Percentiles rank a stretch among this genome's conserved stretches.
Evolutionary conservation across 345 rosid species (phyloP).

Genomic region (Eucalyptus leucophloia): DNA sequence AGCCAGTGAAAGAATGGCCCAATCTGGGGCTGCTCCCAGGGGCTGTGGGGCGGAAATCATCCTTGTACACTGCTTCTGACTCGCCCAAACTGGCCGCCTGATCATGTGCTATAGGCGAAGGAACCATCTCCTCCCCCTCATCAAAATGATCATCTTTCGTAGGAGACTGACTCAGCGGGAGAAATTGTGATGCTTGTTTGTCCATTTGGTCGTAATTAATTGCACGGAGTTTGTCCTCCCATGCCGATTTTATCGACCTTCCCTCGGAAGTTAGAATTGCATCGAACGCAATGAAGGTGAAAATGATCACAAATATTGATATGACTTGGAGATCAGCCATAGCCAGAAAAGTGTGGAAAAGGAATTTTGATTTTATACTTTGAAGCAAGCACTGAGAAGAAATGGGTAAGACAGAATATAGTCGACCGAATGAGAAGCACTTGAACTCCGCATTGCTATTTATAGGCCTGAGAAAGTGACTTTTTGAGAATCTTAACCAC

Average conservation of each 20-base stretch:
- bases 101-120: not conserved
- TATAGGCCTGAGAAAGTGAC: not conserved
- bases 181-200: not conserved
- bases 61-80: not conserved
- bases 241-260: too few relatives aligned
- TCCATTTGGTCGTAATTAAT: not conserved
- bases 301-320: not conserved
- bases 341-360: not conserved
- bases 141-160: not conserved
- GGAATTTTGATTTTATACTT: too few relatives aligned
- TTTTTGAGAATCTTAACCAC: not conserved
- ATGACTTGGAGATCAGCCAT: slow-evolving; percentile 7
- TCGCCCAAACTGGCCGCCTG: not conserved
- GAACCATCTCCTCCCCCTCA: not conserved
- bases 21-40: slow-evolving; percentile 33
- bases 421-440: not conserved
- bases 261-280: slow-evolving; percentile 4
- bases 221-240: not conserved
- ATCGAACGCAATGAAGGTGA: slow-evolving; percentile 5
- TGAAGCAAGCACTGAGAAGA: not conserved
- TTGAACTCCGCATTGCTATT: not conserved
- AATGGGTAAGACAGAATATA: not conserved
- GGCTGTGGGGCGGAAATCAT: slow-evolving; percentile 13
- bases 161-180: not conserved
- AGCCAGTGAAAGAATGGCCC: slow-evolving; percentile 2